Evolutionary conservation across 1,284 basidiomycete genomes (phyloP).

Genomic region (Ceratobasidium sp.): DNA sequence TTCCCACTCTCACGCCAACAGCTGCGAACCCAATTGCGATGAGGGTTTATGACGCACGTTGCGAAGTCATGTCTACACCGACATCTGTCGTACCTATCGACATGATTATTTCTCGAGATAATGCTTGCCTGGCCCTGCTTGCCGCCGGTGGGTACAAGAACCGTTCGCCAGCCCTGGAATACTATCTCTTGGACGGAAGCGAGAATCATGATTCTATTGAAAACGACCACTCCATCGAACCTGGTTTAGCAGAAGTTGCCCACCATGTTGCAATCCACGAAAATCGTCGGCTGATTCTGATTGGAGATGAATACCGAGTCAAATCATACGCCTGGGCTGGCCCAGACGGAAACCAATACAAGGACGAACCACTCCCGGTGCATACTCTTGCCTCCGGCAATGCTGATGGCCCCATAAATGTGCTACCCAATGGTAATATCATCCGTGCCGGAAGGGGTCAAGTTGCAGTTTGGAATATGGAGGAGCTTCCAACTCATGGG

Average conservation of each 20-base stretch:
- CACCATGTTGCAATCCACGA: conserved; percentile 22
- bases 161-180: neutral
- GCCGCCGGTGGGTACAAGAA: conserved; percentile 7
- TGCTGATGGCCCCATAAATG: neutral
- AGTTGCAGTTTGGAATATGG: conserved; percentile 7
- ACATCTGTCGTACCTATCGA: neutral
- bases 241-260: conserved; percentile 1
- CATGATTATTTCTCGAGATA: neutral
- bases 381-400: conserved; percentile 18
- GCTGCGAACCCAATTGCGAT: neutral
- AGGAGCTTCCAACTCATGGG: conserved; percentile 21
- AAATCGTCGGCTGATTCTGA: conserved; percentile 10
- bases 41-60: conserved; percentile 24
- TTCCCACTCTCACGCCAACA: neutral
- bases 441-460: conserved; percentile 17
- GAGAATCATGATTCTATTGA: neutral
- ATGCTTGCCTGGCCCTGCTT: conserved; percentile 10
- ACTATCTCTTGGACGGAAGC: neutral
- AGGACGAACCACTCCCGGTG: neutral
- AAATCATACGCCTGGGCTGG: conserved; percentile 20
- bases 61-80: conserved; percentile 2
- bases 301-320: conserved; percentile 27
- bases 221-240: conserved; percentile 1
- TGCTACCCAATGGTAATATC: conserved; percentile 9
- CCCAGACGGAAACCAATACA: neutral